phyloP scores from a whole-genome alignment of 305 asterid genomes.

The Solanum hybrid region DNA sequence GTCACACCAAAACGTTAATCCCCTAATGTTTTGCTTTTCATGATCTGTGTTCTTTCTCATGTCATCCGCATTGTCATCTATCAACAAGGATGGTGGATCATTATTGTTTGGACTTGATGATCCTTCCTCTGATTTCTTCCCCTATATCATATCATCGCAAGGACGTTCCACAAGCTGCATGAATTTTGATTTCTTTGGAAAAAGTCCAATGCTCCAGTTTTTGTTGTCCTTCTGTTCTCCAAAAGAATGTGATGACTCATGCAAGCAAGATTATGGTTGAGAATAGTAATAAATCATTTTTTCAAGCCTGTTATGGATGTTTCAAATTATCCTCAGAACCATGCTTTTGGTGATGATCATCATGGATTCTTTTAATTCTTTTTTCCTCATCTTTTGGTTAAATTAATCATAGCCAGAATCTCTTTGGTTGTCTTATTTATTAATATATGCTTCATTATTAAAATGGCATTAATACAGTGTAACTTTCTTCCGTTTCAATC shows the following conservation, averaged over 20 bases:
- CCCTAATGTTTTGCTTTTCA: not conserved
- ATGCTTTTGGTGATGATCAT: not conserved
- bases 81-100: not conserved
- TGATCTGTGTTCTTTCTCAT: not conserved
- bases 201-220: not conserved
- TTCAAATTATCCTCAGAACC: not conserved
- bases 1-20: constrained; percentile 20
- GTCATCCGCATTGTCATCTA: not conserved
- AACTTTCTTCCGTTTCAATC: not conserved
- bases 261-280: not conserved
- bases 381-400: not conserved
- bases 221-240: not conserved
- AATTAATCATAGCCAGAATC: not conserved
- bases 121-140: not conserved
- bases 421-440: not conserved
- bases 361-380: not conserved
- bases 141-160: not conserved
- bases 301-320: not conserved
- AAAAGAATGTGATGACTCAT: not conserved
- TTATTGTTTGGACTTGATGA: not conserved
- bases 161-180: not conserved
- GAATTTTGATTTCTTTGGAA: too few species aligned
- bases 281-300: not conserved
- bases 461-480: not conserved
- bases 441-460: not conserved